A percentile compares a stretch with the other conserved stretches of the same genome.
Conservation (phyloP, 345 rosid species). For the Aquilaria yunnanensis region DNA sequence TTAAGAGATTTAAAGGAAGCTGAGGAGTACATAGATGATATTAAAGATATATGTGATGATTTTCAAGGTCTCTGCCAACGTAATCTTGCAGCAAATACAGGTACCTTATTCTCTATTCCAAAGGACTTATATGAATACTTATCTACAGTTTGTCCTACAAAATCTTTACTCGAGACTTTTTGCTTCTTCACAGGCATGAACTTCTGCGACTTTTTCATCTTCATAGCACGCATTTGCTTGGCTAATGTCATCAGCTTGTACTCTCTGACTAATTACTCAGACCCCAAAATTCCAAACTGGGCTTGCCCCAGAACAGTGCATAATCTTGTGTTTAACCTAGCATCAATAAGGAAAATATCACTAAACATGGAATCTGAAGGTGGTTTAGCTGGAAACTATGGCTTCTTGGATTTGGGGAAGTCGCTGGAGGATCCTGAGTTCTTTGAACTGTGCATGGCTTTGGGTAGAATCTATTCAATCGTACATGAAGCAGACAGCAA, state of each 20-base stretch:
- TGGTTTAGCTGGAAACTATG: conserved; percentile 24
- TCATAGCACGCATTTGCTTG: conserved; percentile 52
- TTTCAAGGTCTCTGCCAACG: conserved; percentile 88
- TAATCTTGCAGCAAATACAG: conserved; percentile 95
- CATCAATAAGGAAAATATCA: conserved; percentile 34
- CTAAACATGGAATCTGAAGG: conserved; percentile 44
- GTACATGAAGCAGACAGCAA: conserved; percentile 31
- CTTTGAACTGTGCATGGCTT: conserved; percentile 32
- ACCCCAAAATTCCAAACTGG: conserved; percentile 17
- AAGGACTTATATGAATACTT: neutral
- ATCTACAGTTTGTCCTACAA: too few relatives aligned
- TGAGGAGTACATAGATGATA: conserved; percentile 78
- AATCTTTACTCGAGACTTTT: neutral
- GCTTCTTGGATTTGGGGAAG: conserved; percentile 36
- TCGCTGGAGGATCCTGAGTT: conserved; percentile 43
- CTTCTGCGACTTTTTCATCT: conserved; percentile 60
- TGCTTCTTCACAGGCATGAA: conserved; percentile 67
- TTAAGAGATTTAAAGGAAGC: conserved; percentile 73
- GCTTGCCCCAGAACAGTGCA: conserved; percentile 28
- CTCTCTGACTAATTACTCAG: conserved; percentile 12
- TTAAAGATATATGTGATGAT: conserved; percentile 83
- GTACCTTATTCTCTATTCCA: conserved; percentile 21
- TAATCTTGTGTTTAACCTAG: conserved; percentile 47
- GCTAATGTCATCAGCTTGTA: conserved; percentile 44
- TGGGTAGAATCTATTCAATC: conserved; percentile 41